Evolutionary conservation across 495 filamentous ascomycete species (phyloP).

Genomic region (Aspergillus egyptiacus): DNA sequence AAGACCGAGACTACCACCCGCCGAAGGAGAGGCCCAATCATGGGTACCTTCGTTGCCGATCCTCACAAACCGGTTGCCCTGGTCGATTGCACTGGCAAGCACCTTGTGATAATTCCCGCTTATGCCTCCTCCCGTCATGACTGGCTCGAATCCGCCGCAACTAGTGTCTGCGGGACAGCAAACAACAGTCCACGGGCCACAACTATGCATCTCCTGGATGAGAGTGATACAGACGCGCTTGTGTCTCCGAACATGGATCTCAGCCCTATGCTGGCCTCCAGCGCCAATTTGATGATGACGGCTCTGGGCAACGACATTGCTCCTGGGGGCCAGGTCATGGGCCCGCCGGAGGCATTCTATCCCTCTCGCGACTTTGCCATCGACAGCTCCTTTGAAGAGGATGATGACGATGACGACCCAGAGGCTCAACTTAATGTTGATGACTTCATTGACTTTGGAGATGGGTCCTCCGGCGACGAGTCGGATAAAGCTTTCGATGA

Average conservation of each 20-base stretch:
- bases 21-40: slow-evolving; percentile 51
- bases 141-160: slow-evolving; percentile 43
- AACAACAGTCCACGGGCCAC: slow-evolving; percentile 49
- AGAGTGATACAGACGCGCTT: slow-evolving; percentile 47
- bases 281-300: slow-evolving; percentile 72
- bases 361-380: slow-evolving; percentile 56
- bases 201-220: slow-evolving; percentile 44
- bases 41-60: slow-evolving; percentile 49
- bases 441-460: slow-evolving; percentile 66
- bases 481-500: slow-evolving; percentile 36
- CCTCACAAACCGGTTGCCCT: slow-evolving; percentile 68
- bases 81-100: slow-evolving; percentile 61
- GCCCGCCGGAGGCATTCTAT: slow-evolving; percentile 73
- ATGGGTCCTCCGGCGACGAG: slow-evolving; percentile 52
- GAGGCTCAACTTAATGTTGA: slow-evolving; percentile 59
- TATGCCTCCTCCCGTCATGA: slow-evolving; percentile 45
- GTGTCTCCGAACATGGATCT: slow-evolving; percentile 42
- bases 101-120: slow-evolving; percentile 61
- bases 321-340: slow-evolving; percentile 60
- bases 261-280: slow-evolving; percentile 59
- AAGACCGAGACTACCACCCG: slow-evolving; percentile 45
- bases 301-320: slow-evolving; percentile 53
- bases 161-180: slow-evolving; percentile 46
- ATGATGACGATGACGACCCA: slow-evolving; percentile 61
- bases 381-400: slow-evolving; percentile 48